Conservation (phyloP, 345 rosid genomes). For the Lumnitzera racemosa region DNA sequence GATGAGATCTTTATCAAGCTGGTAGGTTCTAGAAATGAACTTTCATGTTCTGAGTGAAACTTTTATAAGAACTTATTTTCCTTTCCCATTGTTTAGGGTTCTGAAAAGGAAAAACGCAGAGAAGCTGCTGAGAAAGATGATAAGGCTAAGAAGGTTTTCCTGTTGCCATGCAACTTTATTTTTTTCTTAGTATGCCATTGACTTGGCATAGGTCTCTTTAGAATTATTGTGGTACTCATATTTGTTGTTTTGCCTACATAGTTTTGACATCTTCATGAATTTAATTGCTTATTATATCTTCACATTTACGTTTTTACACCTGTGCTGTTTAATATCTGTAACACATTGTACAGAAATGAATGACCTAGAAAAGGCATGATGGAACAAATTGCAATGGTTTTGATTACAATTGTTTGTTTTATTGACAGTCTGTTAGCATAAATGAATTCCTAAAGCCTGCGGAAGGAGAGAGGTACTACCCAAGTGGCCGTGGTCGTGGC, state of each 20-base stretch:
- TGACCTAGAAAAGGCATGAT: too few relatives aligned
- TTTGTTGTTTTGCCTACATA: too few relatives aligned
- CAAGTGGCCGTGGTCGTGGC: constrained; percentile 49
- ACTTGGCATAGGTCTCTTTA: too few relatives aligned
- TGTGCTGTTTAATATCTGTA: too few relatives aligned
- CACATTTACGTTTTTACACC: too few relatives aligned
- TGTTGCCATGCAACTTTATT: not conserved
- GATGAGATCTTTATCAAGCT: constrained; percentile 81
- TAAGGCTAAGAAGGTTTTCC: constrained; percentile 66
- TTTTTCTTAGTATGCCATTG: not conserved
- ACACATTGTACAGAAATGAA: too few relatives aligned
- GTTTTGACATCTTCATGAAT: too few relatives aligned
- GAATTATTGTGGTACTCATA: too few relatives aligned
- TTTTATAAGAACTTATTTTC: not conserved
- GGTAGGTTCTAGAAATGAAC: constrained; percentile 46
- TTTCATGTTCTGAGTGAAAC: constrained; percentile 25
- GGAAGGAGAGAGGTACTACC: constrained; percentile 52
- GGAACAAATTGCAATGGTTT: too few relatives aligned
- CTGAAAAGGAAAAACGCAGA: constrained; percentile 83
- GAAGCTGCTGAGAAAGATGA: constrained; percentile 86
- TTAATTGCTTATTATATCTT: too few relatives aligned
- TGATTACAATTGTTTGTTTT: constrained; percentile 8
- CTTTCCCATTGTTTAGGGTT: constrained; percentile 34
- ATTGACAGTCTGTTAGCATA: constrained; percentile 57
- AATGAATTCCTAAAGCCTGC: constrained; percentile 84